phyloP scores from a whole-genome alignment of 768 basidiomycete species.

The Lactarius evosmus region DNA sequence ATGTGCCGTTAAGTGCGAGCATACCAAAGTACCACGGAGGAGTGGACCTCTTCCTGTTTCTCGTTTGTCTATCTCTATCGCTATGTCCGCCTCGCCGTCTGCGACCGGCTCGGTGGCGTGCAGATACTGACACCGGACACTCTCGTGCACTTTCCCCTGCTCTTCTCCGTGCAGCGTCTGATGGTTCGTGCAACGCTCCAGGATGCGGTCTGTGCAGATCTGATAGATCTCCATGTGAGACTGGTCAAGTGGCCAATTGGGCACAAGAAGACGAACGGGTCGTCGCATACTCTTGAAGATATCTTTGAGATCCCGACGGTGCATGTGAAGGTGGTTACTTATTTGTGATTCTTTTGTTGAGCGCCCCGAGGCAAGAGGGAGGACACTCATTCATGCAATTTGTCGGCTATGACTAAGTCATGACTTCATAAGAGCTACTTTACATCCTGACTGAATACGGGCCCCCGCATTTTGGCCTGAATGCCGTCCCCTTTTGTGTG shows the following conservation, averaged over 20 bases:
- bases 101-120: constrained; percentile 55
- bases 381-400: no score
- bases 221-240: constrained; percentile 64
- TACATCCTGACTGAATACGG: constrained; percentile 72
- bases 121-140: constrained; percentile 78
- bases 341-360: constrained; percentile 90
- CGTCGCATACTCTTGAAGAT: constrained; percentile 45
- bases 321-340: constrained; percentile 83
- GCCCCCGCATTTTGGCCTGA: constrained; percentile 65
- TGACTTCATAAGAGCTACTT: constrained; percentile 51
- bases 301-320: constrained; percentile 59
- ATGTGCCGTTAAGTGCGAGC: constrained; percentile 55
- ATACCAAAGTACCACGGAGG: constrained; percentile 81
- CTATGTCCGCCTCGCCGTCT: constrained; percentile 59
- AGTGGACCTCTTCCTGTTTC: constrained; percentile 42
- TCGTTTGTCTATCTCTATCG: constrained; percentile 62
- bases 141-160: constrained; percentile 60
- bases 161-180: constrained; percentile 69
- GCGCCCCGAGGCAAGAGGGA: no score
- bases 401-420: constrained; percentile 91
- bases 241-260: constrained; percentile 67
- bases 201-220: constrained; percentile 73
- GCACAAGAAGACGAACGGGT: constrained; percentile 73
- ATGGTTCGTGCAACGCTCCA: constrained; percentile 77
- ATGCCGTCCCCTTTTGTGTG: constrained; percentile 96